Base-by-base conservation (phyloP, 352 stramenopile genomes). In the Poterioochromonas sp. region DNA sequence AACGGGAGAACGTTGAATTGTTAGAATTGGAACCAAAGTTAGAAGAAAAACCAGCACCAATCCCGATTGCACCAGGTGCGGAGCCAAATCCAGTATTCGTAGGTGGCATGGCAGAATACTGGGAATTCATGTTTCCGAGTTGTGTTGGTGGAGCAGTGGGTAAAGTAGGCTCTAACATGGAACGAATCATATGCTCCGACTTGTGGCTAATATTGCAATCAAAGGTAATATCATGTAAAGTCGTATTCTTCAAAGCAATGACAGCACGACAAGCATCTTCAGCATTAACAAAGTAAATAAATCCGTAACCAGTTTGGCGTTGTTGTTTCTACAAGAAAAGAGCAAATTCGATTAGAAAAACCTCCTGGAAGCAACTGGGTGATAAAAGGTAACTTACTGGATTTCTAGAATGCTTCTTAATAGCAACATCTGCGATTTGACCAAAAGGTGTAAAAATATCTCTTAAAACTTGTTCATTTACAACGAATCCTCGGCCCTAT, bases 401-500 rank as follows among this genome's bases (percentile, higher is more conserved):
- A 26, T 29, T 26, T 8, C 5, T 37, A 40, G 58, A 29, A 68
- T 68, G 58, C 34, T 39, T 32, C 58, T 39, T 32, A 35, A 68
- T 39, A 26, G 58, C 58, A 15, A 68, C 58, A 68, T 68, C 58
- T 29, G 58, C 58, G 29, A 68, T 68, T 5, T 26, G 58, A 29
- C 58, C 58, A 68, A 68, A 68, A 39, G 58, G 58, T 29, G 58
- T 29, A 68, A 68, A 68, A 18, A 68, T 68, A 37, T 68, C 58
- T 32, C 58, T 5, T 18, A 68, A 35, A 8, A 68, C 34, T 32
- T 40, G 5, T 35, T 68, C 58, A 37, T 5, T 68, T 5, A 68
- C 29, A 26, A 68, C 26, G 8, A 68, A 37, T 8, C 34, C 26
- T 58, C 15, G 47, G 15, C 26, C 15, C 26, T 26, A 58, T 26